Evolutionary conservation across 352 stramenopile genomes (phyloP).

Genomic region (Stephanocyclus meneghinianus): DNA sequence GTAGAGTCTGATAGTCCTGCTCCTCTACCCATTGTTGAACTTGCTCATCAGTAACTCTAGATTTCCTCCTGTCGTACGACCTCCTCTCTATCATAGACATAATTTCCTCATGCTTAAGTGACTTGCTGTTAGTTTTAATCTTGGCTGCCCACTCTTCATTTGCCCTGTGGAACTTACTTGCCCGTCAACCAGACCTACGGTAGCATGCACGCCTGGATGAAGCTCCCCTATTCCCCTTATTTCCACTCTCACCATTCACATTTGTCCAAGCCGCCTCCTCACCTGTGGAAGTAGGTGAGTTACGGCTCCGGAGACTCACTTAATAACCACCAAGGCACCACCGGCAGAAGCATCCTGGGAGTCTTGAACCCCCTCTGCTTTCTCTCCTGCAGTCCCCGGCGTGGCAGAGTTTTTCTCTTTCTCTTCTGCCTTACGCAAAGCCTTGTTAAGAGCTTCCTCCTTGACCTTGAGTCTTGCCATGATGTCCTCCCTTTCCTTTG

Average conservation of each 20-base stretch:
- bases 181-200: background rate
- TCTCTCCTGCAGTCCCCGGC: background rate
- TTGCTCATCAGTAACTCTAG: background rate
- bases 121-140: background rate
- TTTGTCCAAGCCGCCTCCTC: background rate
- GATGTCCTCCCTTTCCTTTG: too few relatives aligned
- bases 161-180: background rate
- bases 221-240: background rate
- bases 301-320: background rate
- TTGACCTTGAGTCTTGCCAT: too few relatives aligned
- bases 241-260: background rate
- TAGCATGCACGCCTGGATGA: background rate
- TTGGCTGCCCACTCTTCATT: slow-evolving; percentile 8
- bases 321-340: background rate
- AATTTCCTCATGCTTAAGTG: slow-evolving; percentile 4
- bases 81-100: background rate
- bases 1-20: background rate
- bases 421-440: background rate
- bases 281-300: background rate
- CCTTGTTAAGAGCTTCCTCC: too few relatives aligned
- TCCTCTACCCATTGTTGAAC: background rate
- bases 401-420: background rate
- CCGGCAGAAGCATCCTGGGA: background rate
- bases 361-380: background rate
- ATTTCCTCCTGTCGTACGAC: background rate